These are phyloP conservation scores for Tricholoma furcatifolium DNA, from an alignment of 768 basidiomycete species.

Conservation along the genomic window DNA sequence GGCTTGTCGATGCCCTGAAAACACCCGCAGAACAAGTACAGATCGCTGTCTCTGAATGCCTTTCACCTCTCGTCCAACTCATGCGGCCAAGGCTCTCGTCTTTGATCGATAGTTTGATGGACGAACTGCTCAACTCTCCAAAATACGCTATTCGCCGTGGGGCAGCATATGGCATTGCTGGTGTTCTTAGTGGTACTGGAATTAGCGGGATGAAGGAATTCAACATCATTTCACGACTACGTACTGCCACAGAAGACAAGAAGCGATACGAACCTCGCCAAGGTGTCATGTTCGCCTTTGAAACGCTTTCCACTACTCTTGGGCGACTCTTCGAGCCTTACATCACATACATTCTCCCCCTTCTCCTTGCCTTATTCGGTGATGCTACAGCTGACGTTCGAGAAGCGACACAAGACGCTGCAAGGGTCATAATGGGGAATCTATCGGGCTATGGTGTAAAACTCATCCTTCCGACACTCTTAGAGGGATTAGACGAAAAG, in stretches of 20 bases:
- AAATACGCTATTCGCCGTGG: conserved; percentile 97
- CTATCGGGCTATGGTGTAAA: conserved; percentile 96
- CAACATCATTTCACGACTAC: conserved; percentile 70
- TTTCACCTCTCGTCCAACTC: conserved; percentile 79
- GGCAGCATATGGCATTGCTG: conserved; percentile 94
- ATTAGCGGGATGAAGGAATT: conserved; percentile 84
- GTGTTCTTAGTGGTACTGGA: conserved; percentile 89
- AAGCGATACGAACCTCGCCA: conserved; percentile 84
- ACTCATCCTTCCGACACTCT: conserved; percentile 84
- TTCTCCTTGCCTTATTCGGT: conserved; percentile 83
- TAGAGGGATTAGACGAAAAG: conserved; percentile 93
- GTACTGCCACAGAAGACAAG: conserved; percentile 83
- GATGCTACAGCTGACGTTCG: conserved; percentile 86
- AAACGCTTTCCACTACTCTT: conserved; percentile 83
- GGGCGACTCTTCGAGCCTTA: conserved; percentile 95
- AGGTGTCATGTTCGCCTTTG: conserved; percentile 93
- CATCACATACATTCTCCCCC: conserved; percentile 77
- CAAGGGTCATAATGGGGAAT: conserved; percentile 92
- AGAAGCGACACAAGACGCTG: conserved; percentile 90
- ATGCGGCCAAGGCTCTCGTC: conserved; percentile 58
- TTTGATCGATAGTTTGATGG: conserved; percentile 76
- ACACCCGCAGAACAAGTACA: conserved; percentile 97
- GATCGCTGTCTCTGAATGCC: conserved; percentile 92
- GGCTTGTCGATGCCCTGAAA: conserved; percentile 84
- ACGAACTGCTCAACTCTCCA: conserved; percentile 70